Evolutionary conservation across 192 early-diverging fungal species (phyloP), one percentile per base, ranked within the genome.

Genomic region (Backusella mclennaniae): DNA sequence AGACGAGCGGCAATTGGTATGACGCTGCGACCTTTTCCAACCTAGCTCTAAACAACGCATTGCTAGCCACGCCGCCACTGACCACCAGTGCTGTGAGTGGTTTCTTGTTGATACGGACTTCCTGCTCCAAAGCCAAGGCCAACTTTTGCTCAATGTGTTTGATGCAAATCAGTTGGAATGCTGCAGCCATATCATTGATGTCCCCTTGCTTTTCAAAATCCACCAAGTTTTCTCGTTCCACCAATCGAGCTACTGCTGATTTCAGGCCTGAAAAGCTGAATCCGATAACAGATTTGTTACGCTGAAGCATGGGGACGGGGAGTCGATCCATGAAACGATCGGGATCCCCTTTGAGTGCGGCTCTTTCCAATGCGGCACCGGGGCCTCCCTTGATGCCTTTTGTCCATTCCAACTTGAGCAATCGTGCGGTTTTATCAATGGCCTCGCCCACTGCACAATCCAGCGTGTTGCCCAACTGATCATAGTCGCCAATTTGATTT

Each of bases 241-340:
- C 82, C 70, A 91, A 78, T 35, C 87, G 77, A n/a, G 75, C 79
- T 11, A 93, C 84, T n/a, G 88, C 87, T 35, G 90, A 85, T 80
- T 92, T 95, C 68, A 95, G 80, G 31, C 93, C 93, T 19, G 91
- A 90, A 80, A 95, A 95, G 77, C 92, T 93, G 44, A 93, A 92
- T 67, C 87, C 84, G 38, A 88, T 88, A 42, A 79, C 79, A 6
- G 85, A 86, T 35, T 80, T 84, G 41, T 78, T 80, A 35, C 86
- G 83, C 66, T 87, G 82, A 71, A 86, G 85, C 89, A 95, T 87
- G 6, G 93, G 93, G 66, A 92, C 83, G 0, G 87, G 85, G 19
- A 90, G 53, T 11, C 52, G 73, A 44, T 74, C 35, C 9, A 77
- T 46, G 49, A 86, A 90, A 46, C 84, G 77, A 5, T 49, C 42